Base-by-base conservation (phyloP, 2,329 filamentous ascomycete species). In the Epichloe glyceriae region DNA sequence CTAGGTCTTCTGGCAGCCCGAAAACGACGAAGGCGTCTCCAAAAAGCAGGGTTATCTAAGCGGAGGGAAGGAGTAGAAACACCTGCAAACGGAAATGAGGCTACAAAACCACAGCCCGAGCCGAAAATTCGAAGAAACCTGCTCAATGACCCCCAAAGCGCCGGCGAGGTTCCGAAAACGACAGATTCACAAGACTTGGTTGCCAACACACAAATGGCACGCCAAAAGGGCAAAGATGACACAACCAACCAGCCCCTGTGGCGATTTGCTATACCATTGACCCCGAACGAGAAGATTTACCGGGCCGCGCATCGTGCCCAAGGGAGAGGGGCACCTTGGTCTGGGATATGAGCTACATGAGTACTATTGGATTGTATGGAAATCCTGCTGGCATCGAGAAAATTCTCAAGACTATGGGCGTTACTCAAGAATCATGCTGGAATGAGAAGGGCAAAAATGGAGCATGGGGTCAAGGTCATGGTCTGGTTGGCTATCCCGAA, bases 341-440 rank as follows among this genome's bases (percentile, higher is more conserved):
- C 1, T 97, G 91, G 89, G 93, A 98, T 67, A 87, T 82, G 73
- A 97, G 90, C 64, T 98, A 96, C 64, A 85, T 93, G 72, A 86
- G 87, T 58, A 95, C 88, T 1, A 85, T 97, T 56, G 77, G 83
- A 14, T 64, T 97, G 3, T 82, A 84, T 57, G 93, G 90, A 0
- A 69, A 73, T 14, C 70, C 79, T 40, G 66, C 71, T 33, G 83
- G 82, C 49, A 70, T 95, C 40, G 72, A 82, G 50, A 76, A 78
- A 38, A 72, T 91, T 10, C 64, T 97, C 35, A 80, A 73, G 59
- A 74, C 73, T 5, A 58, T 95, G 2, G 83, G 85, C 1, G 66
- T 88, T 43, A 70, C 70, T 1, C 74, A 80, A 19, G 73, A 79
- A 14, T 73, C 76, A 15, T 69, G 80, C 22, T 88, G 83, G 79